Evolutionary conservation across 768 basidiomycete species (phyloP).

Genomic region (Pulveroboletus sp.): DNA sequence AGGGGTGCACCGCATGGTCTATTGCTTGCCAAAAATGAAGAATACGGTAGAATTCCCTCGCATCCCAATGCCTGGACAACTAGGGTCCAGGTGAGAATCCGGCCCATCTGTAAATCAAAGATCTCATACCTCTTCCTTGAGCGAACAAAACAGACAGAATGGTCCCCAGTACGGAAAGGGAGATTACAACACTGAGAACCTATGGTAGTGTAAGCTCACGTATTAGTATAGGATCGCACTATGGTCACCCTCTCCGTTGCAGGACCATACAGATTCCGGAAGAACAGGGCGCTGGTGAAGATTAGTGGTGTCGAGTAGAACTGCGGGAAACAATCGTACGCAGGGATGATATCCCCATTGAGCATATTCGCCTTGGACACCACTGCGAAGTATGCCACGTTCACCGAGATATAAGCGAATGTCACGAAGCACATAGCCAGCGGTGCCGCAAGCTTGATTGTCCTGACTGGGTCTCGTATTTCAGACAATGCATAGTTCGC

Average conservation of each 20-base stretch:
- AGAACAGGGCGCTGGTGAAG: conserved; percentile 55
- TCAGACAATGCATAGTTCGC: conserved; percentile 75
- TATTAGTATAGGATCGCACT: neutral
- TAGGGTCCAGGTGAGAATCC: conserved; percentile 22
- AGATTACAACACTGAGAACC: conserved; percentile 58
- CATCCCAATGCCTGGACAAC: conserved; percentile 72
- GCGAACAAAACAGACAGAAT: conserved; percentile 59
- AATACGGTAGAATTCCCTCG: conserved; percentile 63
- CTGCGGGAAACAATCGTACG: conserved; percentile 38
- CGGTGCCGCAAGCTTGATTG: conserved; percentile 63
- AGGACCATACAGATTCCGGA: conserved; percentile 66
- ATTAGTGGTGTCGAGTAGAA: neutral
- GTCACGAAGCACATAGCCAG: conserved; percentile 58
- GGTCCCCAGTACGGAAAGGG: conserved; percentile 62
- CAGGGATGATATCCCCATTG: conserved; percentile 60
- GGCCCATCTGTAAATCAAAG: neutral
- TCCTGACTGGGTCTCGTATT: conserved; percentile 52
- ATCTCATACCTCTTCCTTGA: conserved; percentile 54
- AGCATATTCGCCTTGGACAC: conserved; percentile 68
- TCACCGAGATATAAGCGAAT: conserved; percentile 57
- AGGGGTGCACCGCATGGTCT: conserved; percentile 67
- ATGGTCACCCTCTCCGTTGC: conserved; percentile 50
- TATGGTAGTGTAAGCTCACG: conserved; percentile 22
- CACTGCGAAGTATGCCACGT: conserved; percentile 70
- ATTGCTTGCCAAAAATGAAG: conserved; percentile 65